Evolutionary conservation across 2,329 filamentous ascomycete species (phyloP).

Genomic region (Fusarium subtropicale): DNA sequence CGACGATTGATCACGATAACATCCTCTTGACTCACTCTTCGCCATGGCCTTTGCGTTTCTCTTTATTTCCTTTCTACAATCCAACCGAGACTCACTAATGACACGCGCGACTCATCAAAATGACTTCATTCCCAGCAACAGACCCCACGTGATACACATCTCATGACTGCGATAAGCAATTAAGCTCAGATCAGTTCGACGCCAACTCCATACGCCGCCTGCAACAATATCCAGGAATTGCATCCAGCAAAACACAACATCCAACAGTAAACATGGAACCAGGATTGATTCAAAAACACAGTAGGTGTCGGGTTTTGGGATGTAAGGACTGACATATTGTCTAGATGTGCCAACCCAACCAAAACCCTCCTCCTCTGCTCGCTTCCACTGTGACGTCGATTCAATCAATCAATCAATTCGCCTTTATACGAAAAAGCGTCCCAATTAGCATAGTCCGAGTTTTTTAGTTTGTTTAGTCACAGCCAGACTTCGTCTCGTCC

Average conservation of each 20-base stretch:
- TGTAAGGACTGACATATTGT: slow-evolving; percentile 34
- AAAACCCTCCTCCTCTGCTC: neutral
- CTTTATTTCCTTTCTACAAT: neutral
- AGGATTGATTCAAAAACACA: neutral
- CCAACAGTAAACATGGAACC: neutral
- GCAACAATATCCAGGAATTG: slow-evolving; percentile 11
- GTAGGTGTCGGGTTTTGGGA: slow-evolving; percentile 38
- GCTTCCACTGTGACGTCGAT: neutral
- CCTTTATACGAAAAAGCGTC: neutral
- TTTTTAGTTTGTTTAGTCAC: slow-evolving; percentile 22
- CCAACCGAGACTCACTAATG: slow-evolving; percentile 3
- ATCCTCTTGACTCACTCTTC: slow-evolving; percentile 11
- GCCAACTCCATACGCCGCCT: slow-evolving; percentile 39
- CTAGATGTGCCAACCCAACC: slow-evolving; percentile 13
- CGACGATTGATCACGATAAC: slow-evolving; percentile 36
- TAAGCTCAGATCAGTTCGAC: slow-evolving; percentile 31
- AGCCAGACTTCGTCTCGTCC: slow-evolving; percentile 10
- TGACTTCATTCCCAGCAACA: slow-evolving; percentile 35
- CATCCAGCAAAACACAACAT: slow-evolving; percentile 12
- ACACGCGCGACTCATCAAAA: slow-evolving; percentile 17
- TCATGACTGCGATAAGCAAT: slow-evolving; percentile 16
- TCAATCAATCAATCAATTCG: slow-evolving; percentile 15
- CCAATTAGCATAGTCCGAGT: slow-evolving; percentile 30
- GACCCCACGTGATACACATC: slow-evolving; percentile 32
- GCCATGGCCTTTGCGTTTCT: neutral